These are phyloP conservation scores for Boletus rubropictus DNA, from an alignment of 768 basidiomycete genomes.

Conservation along the genomic window DNA sequence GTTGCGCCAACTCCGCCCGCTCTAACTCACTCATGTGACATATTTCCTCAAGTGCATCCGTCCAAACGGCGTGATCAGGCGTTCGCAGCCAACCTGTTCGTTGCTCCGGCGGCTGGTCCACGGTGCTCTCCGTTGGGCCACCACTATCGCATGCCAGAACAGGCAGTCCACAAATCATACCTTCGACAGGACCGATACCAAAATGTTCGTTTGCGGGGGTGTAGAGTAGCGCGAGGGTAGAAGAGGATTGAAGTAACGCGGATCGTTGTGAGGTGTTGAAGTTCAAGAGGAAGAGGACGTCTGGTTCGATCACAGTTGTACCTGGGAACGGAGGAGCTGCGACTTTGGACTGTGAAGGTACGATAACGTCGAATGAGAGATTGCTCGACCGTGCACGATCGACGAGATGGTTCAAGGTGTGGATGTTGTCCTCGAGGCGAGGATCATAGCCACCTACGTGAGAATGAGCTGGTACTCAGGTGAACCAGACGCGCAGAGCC, in stretches of 20 bases:
- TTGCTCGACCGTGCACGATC: conserved; percentile 47
- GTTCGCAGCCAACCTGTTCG: conserved; percentile 75
- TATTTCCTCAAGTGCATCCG: conserved; percentile 58
- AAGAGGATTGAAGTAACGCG: conserved; percentile 62
- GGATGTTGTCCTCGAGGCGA: conserved; percentile 77
- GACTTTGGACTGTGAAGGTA: conserved; percentile 39
- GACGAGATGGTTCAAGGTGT: conserved; percentile 59
- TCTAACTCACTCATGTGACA: conserved; percentile 24
- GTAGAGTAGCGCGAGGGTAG: conserved; percentile 76
- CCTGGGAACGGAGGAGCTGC: conserved; percentile 39
- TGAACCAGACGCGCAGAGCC: conserved; percentile 4
- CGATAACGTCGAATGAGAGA: conserved; percentile 55
- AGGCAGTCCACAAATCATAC: conserved; percentile 86
- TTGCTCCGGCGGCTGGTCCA: conserved; percentile 34
- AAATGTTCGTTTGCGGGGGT: conserved; percentile 96
- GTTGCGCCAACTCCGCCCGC: conserved; percentile 38
- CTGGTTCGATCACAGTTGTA: conserved; percentile 37
- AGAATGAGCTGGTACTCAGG: background rate
- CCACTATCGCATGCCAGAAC: conserved; percentile 83
- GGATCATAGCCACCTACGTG: conserved; percentile 82
- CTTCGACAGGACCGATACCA: conserved; percentile 94
- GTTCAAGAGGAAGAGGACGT: conserved; percentile 87
- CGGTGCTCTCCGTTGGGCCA: conserved; percentile 86
- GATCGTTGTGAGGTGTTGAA: conserved; percentile 82
- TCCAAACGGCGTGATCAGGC: conserved; percentile 65